Evolutionary conservation across 495 filamentous ascomycete species (phyloP), one percentile per base, ranked within the genome.

Genomic region (Achaetomiella virescens): DNA sequence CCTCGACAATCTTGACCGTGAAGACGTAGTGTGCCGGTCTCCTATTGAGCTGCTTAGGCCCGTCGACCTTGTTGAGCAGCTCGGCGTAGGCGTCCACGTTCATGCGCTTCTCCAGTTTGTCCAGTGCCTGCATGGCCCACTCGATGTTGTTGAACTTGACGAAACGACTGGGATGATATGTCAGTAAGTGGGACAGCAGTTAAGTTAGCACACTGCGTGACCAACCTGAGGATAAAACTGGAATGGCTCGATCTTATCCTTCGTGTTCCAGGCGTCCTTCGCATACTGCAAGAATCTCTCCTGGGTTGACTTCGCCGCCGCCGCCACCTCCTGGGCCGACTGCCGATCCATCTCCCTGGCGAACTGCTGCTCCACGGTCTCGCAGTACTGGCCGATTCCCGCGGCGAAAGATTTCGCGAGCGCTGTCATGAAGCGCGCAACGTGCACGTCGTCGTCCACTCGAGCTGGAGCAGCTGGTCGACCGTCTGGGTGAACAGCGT

Each of bases 141-240:
- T 97, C 92, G 60, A 97, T 81, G 64, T 99, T 96, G 76, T 99
- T 99, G 59, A 99, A 78, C 72, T 99, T 99, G 45, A 97, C 88
- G n/a, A 60, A 97, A 84, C 31, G 91, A 97, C 91, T 96, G 61
- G 38, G 36, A 18, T 6, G 38, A 35, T 45, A 3, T 1, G 38
- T 66, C 45, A 66, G 60, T 24, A 42, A 21, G 40, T 25, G 18
- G 20, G 27, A 38, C n/a, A 3, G 21, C 29, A 44, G 11, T 25
- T 8, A 12, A 33, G 46, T 48, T 2, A 46, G 14, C n/a, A 31
- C 14, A 33, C 20, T 10, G 24, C 6, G 29, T 45, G n/a, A 68
- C 75, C 62, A 72, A 95, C 91, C 86, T 96, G 87, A 3, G 90
- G 88, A 58, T 87, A 90, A 76, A 99, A 99, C 63, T 97, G 92